Conservation (phyloP, 768 basidiomycete species). For the Naganishia onofrii region DNA sequence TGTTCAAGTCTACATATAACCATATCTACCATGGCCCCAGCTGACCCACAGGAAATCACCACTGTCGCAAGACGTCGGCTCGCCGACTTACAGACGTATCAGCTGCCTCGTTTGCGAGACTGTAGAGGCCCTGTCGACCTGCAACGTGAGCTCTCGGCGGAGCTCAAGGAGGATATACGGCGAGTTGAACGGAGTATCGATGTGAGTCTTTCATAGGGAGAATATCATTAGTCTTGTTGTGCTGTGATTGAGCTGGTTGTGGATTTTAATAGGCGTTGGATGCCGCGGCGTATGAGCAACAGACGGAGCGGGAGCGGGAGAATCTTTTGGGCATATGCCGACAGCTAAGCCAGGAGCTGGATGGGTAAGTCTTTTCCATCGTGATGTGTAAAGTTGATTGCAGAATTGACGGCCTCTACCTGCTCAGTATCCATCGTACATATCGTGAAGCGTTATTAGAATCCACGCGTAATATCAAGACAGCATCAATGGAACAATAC, state of each 20-base stretch:
- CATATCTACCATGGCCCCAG: background rate
- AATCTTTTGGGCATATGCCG: conserved; percentile 18
- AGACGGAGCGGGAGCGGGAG: conserved; percentile 59
- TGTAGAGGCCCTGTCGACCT: conserved; percentile 68
- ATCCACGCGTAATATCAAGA: conserved; percentile 61
- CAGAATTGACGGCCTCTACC: background rate
- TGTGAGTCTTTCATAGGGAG: conserved; percentile 51
- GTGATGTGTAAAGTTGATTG: background rate
- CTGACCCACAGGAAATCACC: background rate
- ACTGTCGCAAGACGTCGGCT: conserved; percentile 55
- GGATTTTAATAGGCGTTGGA: conserved; percentile 58
- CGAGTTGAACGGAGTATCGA: conserved; percentile 66
- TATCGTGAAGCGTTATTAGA: conserved; percentile 66
- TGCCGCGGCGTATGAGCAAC: conserved; percentile 68
- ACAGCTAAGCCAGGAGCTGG: conserved; percentile 13
- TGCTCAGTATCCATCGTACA: conserved; percentile 61
- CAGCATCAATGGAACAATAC: conserved; percentile 62
- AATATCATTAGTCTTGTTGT: no score
- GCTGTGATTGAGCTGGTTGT: background rate
- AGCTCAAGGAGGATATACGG: conserved; percentile 73
- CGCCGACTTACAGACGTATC: conserved; percentile 65
- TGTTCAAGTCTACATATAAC: no score
- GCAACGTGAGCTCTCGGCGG: conserved; percentile 72
- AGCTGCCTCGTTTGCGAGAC: conserved; percentile 68
- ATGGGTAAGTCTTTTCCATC: background rate